These are phyloP conservation scores for Cladosporium sp. DNA, from an alignment of 2,329 filamentous ascomycete species.

Conservation along the genomic window DNA sequence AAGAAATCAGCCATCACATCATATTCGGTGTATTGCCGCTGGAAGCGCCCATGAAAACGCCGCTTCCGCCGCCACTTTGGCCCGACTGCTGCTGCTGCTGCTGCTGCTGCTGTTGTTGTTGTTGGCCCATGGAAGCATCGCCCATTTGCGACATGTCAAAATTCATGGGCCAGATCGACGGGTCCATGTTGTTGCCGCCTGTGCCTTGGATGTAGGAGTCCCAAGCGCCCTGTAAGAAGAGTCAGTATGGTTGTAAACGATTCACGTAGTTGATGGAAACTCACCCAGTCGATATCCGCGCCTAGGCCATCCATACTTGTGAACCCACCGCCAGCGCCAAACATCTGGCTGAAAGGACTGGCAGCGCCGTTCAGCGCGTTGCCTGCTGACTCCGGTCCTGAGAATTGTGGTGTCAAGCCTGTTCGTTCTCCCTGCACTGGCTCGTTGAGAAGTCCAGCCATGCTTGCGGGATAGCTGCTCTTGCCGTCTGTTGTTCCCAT, in stretches of 20 bases:
- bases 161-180: slow-evolving; percentile 50
- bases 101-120: slow-evolving; percentile 23
- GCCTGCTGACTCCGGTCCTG: slow-evolving; percentile 30
- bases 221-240: slow-evolving; percentile 60
- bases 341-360: slow-evolving; percentile 38
- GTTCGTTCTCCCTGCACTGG: slow-evolving; percentile 31
- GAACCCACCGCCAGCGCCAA: slow-evolving; percentile 44
- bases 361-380: slow-evolving; percentile 32
- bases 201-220: slow-evolving; percentile 66
- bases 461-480: slow-evolving; percentile 32
- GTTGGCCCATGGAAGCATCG: slow-evolving; percentile 28
- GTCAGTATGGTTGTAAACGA: slow-evolving; percentile 25
- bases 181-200: slow-evolving; percentile 32
- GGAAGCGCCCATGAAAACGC: not conserved
- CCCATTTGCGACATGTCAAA: slow-evolving; percentile 24
- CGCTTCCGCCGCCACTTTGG: not conserved
- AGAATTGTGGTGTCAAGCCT: slow-evolving; percentile 38
- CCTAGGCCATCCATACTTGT: slow-evolving; percentile 54
- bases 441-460: slow-evolving; percentile 38
- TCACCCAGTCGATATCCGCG: slow-evolving; percentile 55
- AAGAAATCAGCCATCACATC: too few species aligned
- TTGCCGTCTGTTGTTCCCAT: not conserved
- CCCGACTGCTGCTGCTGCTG: slow-evolving; percentile 13
- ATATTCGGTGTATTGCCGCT: not conserved
- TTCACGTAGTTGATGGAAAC: slow-evolving; percentile 29